Conservation (phyloP, 176 grass and related monocot species). For the Hordeum vulgare region MorexV3_pseudomolecules_assembly NC_058520.1:325732218-325732717, state of each 20-base stretch:
- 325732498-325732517: constrained; percentile 29
- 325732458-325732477: background rate
- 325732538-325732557: background rate
- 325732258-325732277: too few species aligned
- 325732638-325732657: constrained; percentile 49
- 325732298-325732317: too few species aligned
- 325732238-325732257: too few species aligned
- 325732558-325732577: background rate
- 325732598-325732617: background rate
- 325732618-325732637: constrained; percentile 60
- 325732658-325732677: constrained; percentile 33
- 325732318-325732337: too few species aligned
- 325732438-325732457: background rate
- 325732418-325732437: too few species aligned
- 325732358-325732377: too few species aligned
- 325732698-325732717: constrained; percentile 33
- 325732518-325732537: constrained; percentile 19
- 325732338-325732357: too few species aligned
- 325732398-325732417: too few species aligned
- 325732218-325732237: too few species aligned
- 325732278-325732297: too few species aligned
- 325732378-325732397: too few species aligned
- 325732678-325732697: constrained; percentile 25
- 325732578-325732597: background rate
- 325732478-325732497: constrained; percentile 5